These are phyloP conservation scores for Seiridium unicorne DNA, from an alignment of 2,329 filamentous ascomycete genomes.

Conservation along the genomic window DNA sequence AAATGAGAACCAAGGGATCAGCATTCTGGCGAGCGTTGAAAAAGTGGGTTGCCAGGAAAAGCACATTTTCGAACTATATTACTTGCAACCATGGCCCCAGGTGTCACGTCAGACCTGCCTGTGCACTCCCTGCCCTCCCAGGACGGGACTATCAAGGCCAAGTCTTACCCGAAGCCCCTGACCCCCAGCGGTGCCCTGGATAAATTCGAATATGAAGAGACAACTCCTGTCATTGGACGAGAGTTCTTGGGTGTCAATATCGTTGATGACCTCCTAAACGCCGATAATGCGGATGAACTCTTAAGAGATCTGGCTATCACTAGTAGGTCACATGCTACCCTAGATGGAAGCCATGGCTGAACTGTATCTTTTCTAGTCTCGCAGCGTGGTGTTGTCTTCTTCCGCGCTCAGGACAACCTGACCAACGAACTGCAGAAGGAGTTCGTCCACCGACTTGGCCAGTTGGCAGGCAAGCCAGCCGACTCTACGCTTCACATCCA, in stretches of 20 bases:
- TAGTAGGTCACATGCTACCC: conserved; percentile 33
- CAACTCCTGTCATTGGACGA: conserved; percentile 54
- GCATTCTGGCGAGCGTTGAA: not conserved
- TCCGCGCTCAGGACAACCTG: conserved; percentile 57
- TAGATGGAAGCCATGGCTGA: not conserved
- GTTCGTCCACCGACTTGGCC: conserved; percentile 56
- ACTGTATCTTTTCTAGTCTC: conserved; percentile 43
- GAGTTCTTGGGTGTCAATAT: conserved; percentile 52
- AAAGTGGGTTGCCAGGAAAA: not conserved
- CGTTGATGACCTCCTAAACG: conserved; percentile 51
- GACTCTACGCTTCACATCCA: conserved; percentile 60
- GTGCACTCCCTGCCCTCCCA: conserved; percentile 2
- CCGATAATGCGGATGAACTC: conserved; percentile 50
- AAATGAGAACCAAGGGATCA: not conserved
- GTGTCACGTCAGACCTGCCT: not conserved
- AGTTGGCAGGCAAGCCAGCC: conserved; percentile 56
- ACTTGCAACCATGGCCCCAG: conserved; percentile 12
- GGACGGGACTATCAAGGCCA: not conserved
- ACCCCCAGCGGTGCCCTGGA: conserved; percentile 38
- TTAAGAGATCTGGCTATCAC: conserved; percentile 61
- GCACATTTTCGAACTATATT: not conserved
- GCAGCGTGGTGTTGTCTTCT: conserved; percentile 63
- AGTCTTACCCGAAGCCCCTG: conserved; percentile 19
- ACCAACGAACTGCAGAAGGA: conserved; percentile 59
- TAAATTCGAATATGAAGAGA: conserved; percentile 42